Evolutionary conservation across 148 eudicot species (phyloP).

Genomic region (Rhododendron kiyosumense): DNA sequence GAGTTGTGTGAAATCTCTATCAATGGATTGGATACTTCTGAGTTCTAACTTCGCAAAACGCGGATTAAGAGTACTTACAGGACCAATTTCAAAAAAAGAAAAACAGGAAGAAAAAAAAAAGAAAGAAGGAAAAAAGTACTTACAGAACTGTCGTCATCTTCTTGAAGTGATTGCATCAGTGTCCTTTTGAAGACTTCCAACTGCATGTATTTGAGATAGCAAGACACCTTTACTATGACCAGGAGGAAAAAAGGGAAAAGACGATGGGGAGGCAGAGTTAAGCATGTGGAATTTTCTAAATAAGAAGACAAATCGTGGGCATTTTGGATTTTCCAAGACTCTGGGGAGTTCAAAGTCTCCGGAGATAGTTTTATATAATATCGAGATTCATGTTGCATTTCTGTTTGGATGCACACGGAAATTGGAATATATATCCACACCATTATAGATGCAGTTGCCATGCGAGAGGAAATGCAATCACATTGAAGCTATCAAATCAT

Average conservation of each 20-base stretch:
- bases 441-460: neutral
- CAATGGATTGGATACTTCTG: neutral
- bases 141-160: constrained; percentile 73
- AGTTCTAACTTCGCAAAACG: neutral
- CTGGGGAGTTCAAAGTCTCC: neutral
- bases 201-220: constrained; percentile 33
- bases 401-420: neutral
- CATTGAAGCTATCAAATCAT: neutral
- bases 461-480: neutral
- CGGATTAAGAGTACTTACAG: constrained; percentile 38
- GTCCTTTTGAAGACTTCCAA: constrained; percentile 84
- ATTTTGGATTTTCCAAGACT: neutral
- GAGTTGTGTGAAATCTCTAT: neutral
- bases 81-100: constrained; percentile 7
- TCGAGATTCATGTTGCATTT: neutral
- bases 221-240: neutral
- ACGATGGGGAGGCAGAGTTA: neutral
- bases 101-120: too few species aligned
- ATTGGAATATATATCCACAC: neutral
- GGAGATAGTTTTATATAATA: neutral
- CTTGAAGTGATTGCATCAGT: constrained; percentile 88
- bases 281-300: neutral
- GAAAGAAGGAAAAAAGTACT: constrained; percentile 13
- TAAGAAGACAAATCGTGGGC: neutral
- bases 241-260: neutral